phyloP scores from a whole-genome alignment of 345 rosid species.

The Schrenkiella parvula region DNA sequence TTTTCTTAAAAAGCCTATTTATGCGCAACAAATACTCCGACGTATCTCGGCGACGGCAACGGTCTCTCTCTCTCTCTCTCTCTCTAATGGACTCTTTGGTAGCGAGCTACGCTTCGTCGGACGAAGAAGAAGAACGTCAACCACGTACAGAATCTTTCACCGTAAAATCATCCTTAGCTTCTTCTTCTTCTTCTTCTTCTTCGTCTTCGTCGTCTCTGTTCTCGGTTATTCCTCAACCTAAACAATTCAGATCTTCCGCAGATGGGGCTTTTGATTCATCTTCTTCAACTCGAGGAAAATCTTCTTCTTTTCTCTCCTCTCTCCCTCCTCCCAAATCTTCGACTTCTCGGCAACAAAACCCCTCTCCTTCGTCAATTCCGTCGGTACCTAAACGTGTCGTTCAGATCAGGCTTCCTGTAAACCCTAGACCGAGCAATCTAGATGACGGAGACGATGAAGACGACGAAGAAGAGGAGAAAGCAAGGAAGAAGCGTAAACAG shows the following conservation, averaged over 20 bases:
- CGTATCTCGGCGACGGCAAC: background rate
- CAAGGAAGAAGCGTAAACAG: slow-evolving; percentile 42
- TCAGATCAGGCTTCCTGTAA: slow-evolving; percentile 59
- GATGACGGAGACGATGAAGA: slow-evolving; percentile 36
- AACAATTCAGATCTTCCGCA: slow-evolving; percentile 19
- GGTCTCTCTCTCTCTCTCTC: background rate
- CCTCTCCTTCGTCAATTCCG: background rate
- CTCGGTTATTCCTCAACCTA: slow-evolving; percentile 51
- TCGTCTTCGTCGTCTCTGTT: slow-evolving; percentile 35
- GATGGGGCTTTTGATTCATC: slow-evolving; percentile 27
- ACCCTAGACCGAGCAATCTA: slow-evolving; percentile 27
- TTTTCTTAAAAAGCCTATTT: background rate
- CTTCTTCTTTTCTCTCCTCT: slow-evolving; percentile 41
- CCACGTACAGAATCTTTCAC: slow-evolving; percentile 7
- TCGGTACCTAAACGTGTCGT: slow-evolving; percentile 55
- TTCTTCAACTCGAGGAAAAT: slow-evolving; percentile 14
- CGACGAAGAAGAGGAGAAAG: slow-evolving; percentile 49
- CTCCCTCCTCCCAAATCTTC: slow-evolving; percentile 51
- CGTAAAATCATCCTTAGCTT: background rate
- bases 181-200: slow-evolving; percentile 7
- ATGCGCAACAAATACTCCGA: background rate
- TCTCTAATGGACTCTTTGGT: slow-evolving; percentile 69
- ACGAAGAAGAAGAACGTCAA: slow-evolving; percentile 54
- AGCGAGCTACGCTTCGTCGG: slow-evolving; percentile 83
- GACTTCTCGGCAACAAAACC: background rate